A percentile compares a stretch with the other conserved stretches of the same genome.
Conservation (phyloP, 768 basidiomycete species). For the Naematelia encephala region DNA sequence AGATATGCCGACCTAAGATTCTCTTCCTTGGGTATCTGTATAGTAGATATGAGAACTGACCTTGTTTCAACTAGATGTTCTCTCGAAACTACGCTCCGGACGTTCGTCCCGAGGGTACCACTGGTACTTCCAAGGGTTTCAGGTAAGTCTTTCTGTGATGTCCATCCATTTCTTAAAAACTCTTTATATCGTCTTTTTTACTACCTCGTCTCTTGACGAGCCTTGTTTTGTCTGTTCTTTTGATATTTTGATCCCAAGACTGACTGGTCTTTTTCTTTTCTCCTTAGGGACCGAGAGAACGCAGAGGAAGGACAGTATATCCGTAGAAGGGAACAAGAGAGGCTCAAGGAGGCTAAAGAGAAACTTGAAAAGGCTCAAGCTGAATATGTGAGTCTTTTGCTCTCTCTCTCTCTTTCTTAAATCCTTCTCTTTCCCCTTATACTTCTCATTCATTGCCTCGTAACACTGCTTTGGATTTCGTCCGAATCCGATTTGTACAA, state of each 20-base stretch:
- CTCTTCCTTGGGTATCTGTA: no score
- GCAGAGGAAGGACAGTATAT: slow-evolving; percentile 46
- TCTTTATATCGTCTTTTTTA: no score
- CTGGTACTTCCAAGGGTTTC: slow-evolving; percentile 43
- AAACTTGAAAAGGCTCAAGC: slow-evolving; percentile 35
- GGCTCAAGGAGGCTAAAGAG: slow-evolving; percentile 35
- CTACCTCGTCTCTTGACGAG: background rate
- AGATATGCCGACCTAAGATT: background rate
- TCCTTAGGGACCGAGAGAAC: slow-evolving; percentile 35
- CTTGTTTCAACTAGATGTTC: slow-evolving; percentile 15
- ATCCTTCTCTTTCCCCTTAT: no score
- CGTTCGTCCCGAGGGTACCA: slow-evolving; percentile 35
- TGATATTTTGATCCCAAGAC: slow-evolving; percentile 29
- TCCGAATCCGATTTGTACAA: no score
- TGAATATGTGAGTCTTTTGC: slow-evolving; percentile 32
- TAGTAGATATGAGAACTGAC: background rate
- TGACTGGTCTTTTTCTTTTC: background rate
- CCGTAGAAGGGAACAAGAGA: slow-evolving; percentile 36
- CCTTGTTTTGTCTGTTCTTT: background rate
- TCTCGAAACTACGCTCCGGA: slow-evolving; percentile 38
- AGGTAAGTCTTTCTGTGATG: slow-evolving; percentile 23
- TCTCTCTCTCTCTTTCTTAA: background rate
- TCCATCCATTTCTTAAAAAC: no score
- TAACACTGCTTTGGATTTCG: no score
- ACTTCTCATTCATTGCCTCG: no score